Conservation (phyloP, 441 rosid species). For the Bruguiera hainesii region DNA sequence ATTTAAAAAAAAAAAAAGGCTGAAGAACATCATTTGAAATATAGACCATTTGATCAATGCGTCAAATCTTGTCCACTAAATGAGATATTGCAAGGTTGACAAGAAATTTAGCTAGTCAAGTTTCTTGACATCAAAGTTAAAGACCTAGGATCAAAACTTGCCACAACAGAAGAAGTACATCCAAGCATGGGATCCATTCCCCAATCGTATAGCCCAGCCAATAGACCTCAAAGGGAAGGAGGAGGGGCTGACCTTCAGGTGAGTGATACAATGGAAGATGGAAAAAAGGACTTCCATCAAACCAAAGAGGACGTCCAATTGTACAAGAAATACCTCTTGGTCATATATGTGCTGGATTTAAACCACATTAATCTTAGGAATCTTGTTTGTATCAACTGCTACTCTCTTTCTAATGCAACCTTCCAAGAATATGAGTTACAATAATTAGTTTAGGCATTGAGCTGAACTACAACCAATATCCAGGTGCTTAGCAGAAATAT, state of each 20-base stretch:
- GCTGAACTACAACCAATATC: background rate
- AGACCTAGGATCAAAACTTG: conserved; percentile 1
- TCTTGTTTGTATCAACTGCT: background rate
- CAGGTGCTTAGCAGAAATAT: background rate
- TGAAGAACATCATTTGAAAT: background rate
- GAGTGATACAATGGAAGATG: too few relatives aligned
- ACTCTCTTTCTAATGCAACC: background rate
- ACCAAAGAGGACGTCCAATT: too few relatives aligned
- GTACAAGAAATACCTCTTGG: too few relatives aligned
- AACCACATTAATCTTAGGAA: background rate
- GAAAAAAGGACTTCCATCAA: too few relatives aligned
- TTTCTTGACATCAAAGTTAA: background rate
- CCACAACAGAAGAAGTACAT: background rate
- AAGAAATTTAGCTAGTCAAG: background rate
- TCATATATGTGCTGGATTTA: background rate
- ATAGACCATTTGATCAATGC: background rate
- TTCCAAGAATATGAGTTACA: background rate
- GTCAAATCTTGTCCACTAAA: background rate
- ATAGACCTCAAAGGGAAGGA: too few relatives aligned
- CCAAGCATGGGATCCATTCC: too few relatives aligned
- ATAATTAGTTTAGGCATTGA: background rate
- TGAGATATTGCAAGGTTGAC: background rate
- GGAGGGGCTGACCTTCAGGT: too few relatives aligned
- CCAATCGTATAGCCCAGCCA: too few relatives aligned
- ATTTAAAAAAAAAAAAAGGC: background rate